phyloP scores from a whole-genome alignment of 805 yeast genomes.

The Yarrowia deformans region DNA sequence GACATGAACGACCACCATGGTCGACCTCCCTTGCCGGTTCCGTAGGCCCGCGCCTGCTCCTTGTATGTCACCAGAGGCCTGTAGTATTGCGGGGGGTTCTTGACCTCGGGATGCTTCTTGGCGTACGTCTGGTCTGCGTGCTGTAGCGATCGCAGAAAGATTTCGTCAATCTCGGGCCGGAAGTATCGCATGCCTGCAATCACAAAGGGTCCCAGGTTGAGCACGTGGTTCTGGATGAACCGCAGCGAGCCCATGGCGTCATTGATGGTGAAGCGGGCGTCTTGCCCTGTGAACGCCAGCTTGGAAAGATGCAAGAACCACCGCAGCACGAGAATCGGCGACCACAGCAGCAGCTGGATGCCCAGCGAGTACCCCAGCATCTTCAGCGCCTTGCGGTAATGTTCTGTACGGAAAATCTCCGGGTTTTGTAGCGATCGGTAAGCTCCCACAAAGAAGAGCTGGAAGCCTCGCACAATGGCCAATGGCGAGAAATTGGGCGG shows the following conservation, averaged over 20 bases:
- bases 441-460: slow-evolving; percentile 59
- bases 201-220: slow-evolving; percentile 55
- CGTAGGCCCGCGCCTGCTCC: slow-evolving; percentile 21
- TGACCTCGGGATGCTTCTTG: slow-evolving; percentile 52
- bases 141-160: slow-evolving; percentile 53
- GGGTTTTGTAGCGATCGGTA: slow-evolving; percentile 59
- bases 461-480: slow-evolving; percentile 62
- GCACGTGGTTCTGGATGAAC: slow-evolving; percentile 52
- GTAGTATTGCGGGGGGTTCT: slow-evolving; percentile 46
- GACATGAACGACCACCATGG: slow-evolving; percentile 12
- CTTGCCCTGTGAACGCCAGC: slow-evolving; percentile 18
- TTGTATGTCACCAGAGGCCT: slow-evolving; percentile 24
- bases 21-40: slow-evolving; percentile 18
- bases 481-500: slow-evolving; percentile 60
- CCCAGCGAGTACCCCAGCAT: slow-evolving; percentile 53
- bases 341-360: slow-evolving; percentile 51
- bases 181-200: slow-evolving; percentile 52
- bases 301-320: slow-evolving; percentile 44
- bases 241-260: slow-evolving; percentile 46
- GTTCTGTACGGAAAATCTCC: slow-evolving; percentile 50
- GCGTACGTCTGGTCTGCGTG: slow-evolving; percentile 53
- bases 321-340: slow-evolving; percentile 46
- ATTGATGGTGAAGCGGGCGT: slow-evolving; percentile 40
- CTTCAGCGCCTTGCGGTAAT: slow-evolving; percentile 51
- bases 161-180: slow-evolving; percentile 53